These are phyloP conservation scores for Coemansia sp. DNA, from an alignment of 192 early-diverging fungal genomes.

Conservation along the genomic window DNA sequence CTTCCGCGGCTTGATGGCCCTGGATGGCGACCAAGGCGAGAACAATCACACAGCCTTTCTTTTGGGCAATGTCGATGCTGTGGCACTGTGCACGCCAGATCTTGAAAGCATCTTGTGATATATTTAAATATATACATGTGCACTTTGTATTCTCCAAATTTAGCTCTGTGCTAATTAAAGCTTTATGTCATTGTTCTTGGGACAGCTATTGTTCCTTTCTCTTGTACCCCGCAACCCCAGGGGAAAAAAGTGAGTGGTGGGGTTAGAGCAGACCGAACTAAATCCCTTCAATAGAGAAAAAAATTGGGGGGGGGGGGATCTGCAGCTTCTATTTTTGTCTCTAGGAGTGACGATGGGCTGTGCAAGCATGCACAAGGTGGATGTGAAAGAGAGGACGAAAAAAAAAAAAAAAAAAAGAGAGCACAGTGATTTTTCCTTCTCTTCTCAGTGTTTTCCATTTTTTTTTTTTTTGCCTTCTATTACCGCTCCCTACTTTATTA, in stretches of 20 bases:
- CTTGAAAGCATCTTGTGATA: constrained; percentile 36
- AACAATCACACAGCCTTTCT: constrained; percentile 29
- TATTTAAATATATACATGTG: background rate
- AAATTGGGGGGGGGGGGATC: background rate
- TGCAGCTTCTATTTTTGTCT: constrained; percentile 8
- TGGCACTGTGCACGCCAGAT: constrained; percentile 48
- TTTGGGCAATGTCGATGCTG: constrained; percentile 42
- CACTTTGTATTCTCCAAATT: background rate
- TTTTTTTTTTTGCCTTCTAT: background rate
- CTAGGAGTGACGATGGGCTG: background rate
- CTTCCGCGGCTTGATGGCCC: constrained; percentile 37
- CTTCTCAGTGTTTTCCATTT: background rate
- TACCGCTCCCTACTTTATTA: background rate
- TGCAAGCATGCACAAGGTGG: background rate
- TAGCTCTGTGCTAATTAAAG: background rate
- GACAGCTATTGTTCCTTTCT: background rate
- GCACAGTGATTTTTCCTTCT: background rate
- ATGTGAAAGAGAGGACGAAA: background rate
- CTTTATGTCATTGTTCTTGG: background rate
- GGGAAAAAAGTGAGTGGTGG: too few relatives aligned
- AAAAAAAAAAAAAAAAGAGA: background rate
- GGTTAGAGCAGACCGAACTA: background rate
- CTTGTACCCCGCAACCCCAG: too few relatives aligned
- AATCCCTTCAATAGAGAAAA: background rate
- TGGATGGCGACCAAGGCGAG: constrained; percentile 20